phyloP scores from a whole-genome alignment of 805 yeast species.

The Candida verbasci region DNA sequence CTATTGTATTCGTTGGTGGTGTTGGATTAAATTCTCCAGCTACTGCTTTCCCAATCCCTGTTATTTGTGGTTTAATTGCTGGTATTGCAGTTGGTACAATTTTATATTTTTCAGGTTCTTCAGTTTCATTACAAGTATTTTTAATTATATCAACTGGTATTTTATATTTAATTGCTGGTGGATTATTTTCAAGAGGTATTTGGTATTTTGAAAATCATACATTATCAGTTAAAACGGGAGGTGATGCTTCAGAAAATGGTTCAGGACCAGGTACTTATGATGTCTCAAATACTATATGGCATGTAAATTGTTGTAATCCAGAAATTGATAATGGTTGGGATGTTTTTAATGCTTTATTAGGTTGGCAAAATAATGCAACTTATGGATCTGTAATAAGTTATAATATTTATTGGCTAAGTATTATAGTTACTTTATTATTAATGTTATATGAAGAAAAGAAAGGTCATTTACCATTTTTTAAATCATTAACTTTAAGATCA shows the following conservation, averaged over 20 bases:
- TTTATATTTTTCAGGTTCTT: slow-evolving; percentile 78
- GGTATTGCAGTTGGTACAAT: slow-evolving; percentile 69
- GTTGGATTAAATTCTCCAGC: slow-evolving; percentile 34
- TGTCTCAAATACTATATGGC: slow-evolving; percentile 79
- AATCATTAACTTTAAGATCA: slow-evolving; percentile 31
- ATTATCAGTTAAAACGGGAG: slow-evolving; percentile 71
- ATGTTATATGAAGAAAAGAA: slow-evolving; percentile 80
- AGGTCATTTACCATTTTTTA: slow-evolving; percentile 74
- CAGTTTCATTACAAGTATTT: slow-evolving; percentile 80
- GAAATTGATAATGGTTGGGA: slow-evolving; percentile 94
- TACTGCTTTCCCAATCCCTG: slow-evolving; percentile 89
- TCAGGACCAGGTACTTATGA: slow-evolving; percentile 95
- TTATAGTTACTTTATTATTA: slow-evolving; percentile 43
- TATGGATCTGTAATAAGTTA: slow-evolving; percentile 87
- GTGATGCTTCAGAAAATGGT: slow-evolving; percentile 92
- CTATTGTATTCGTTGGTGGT: slow-evolving; percentile 44
- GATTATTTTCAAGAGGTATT: slow-evolving; percentile 87
- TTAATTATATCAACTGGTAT: slow-evolving; percentile 84
- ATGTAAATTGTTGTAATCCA: slow-evolving; percentile 96
- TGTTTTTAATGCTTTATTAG: slow-evolving; percentile 87
- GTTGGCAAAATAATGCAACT: slow-evolving; percentile 97
- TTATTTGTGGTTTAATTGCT: slow-evolving; percentile 75
- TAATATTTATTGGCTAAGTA: slow-evolving; percentile 77
- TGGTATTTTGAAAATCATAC: slow-evolving; percentile 80
- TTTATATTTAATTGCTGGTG: slow-evolving; percentile 85